A percentile compares a stretch with the other conserved stretches of the same genome.
Conservation (phyloP, 2,329 filamentous ascomycete genomes). For the Moelleriella libera region DNA sequence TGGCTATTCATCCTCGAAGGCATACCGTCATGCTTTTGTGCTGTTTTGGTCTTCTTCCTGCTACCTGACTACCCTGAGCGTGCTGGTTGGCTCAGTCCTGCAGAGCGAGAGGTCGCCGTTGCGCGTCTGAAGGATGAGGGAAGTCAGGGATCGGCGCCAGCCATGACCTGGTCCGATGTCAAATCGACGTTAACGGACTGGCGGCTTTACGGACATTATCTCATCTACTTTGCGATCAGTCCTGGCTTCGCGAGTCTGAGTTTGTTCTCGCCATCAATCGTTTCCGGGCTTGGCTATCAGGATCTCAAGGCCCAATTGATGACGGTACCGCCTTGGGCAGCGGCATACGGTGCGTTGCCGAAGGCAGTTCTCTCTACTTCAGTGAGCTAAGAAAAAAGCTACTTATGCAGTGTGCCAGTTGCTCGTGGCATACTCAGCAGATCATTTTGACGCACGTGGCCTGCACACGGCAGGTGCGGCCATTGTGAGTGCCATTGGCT, state of each 20-base stretch:
- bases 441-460: conserved; percentile 42
- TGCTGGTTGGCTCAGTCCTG: conserved; percentile 43
- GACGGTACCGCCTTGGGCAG: conserved; percentile 52
- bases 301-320: conserved; percentile 48
- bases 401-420: conserved; percentile 24
- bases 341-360: conserved; percentile 32
- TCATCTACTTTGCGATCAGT: conserved; percentile 36
- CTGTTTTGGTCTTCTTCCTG: conserved; percentile 49
- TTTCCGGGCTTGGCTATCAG: conserved; percentile 33
- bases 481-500: conserved; percentile 28
- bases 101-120: conserved; percentile 42
- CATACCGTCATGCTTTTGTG: conserved; percentile 48
- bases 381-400: background rate
- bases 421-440: conserved; percentile 42
- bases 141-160: conserved; percentile 43
- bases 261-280: conserved; percentile 48
- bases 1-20: conserved; percentile 54
- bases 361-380: conserved; percentile 1
- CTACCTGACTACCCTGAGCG: conserved; percentile 55
- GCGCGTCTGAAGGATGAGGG: conserved; percentile 30
- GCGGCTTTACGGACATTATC: conserved; percentile 53
- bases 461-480: conserved; percentile 28
- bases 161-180: conserved; percentile 52
- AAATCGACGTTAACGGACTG: conserved; percentile 53
- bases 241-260: conserved; percentile 45